Base-by-base conservation (phyloP, 441 rosid species). In the Breynia disticha region DNA sequence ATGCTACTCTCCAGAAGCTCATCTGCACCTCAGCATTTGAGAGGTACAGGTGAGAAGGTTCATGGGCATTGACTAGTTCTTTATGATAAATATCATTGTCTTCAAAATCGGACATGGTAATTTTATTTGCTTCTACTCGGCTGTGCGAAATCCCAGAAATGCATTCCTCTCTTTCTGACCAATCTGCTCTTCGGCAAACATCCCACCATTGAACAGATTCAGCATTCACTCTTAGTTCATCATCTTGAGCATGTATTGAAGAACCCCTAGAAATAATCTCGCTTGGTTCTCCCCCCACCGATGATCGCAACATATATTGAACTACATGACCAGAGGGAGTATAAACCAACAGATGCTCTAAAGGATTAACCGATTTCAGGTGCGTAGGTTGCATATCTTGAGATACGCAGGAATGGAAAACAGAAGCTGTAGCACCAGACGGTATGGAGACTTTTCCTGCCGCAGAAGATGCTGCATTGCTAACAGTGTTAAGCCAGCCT, bases 151-250 rank as follows among this genome's bases (percentile, higher is more conserved):
- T 70, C 53, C 79, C 91, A 48, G 74, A 54, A 62, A 82, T 44
- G 63, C 75, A 81, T 66, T 93, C 97, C 73, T 84, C 97, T 74
- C 87, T 82, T 76, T 89, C 97, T 44, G 96, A 93, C 99, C 99
- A 93, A 71, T 82, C 81, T 44, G 75, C 59, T 67, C 90, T 78
- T 61, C 96, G 75, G 59, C 99, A 89, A 42, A 93, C 99, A 75
- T 93, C 99, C 97, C 97, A 93, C 73, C 95, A 78, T 66, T 93
- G 99, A 59, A 89, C 71, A 46, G 91, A 79, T 73, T 84, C 95
- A 54, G 79, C 91, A 72, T 77, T 89, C 51, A 89, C 84, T 58
- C 78, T 74, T 46, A 86, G 60, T 62, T 88, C 98, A 62, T 88
- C 98, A 59, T 86, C 95, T 65, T 78, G 97, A 38, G 72, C 65